Conservation (phyloP, 208 protist genomes). For the Trypanosoma platydactyli region DNA sequence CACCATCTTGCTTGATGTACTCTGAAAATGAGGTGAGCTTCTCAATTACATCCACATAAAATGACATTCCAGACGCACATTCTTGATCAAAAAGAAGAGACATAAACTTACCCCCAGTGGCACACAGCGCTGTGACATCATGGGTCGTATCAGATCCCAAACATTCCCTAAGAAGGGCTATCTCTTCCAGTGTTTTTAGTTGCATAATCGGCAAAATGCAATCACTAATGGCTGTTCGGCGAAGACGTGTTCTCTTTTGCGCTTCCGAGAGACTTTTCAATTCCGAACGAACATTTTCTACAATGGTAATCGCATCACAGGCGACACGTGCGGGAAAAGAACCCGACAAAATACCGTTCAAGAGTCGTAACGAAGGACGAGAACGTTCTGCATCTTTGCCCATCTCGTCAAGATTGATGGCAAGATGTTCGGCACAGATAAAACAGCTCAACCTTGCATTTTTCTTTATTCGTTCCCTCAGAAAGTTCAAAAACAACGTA, state of each 20-base stretch:
- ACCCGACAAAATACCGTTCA: constrained; percentile 46
- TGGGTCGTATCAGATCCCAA: constrained; percentile 65
- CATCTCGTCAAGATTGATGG: constrained; percentile 66
- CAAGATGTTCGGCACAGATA: constrained; percentile 47
- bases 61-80: constrained; percentile 44
- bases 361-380: constrained; percentile 47
- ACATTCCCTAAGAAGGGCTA: constrained; percentile 47
- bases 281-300: constrained; percentile 64
- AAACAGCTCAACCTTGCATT: constrained; percentile 34
- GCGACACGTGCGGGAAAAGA: constrained; percentile 64
- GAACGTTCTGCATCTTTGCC: constrained; percentile 29
- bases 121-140: constrained; percentile 45
- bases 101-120: constrained; percentile 59
- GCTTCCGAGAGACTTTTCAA: constrained; percentile 53
- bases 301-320: constrained; percentile 63
- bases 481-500: constrained; percentile 30
- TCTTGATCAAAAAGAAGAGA: constrained; percentile 72
- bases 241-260: constrained; percentile 62
- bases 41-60: constrained; percentile 58
- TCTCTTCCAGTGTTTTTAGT: constrained; percentile 51
- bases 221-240: constrained; percentile 60
- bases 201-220: constrained; percentile 65
- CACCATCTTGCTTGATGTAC: constrained; percentile 23
- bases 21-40: constrained; percentile 42
- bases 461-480: constrained; percentile 21